These are phyloP conservation scores for Aureobasidium namibiae DNA, from an alignment of 2,329 filamentous ascomycete genomes.

Conservation along the genomic window DNA sequence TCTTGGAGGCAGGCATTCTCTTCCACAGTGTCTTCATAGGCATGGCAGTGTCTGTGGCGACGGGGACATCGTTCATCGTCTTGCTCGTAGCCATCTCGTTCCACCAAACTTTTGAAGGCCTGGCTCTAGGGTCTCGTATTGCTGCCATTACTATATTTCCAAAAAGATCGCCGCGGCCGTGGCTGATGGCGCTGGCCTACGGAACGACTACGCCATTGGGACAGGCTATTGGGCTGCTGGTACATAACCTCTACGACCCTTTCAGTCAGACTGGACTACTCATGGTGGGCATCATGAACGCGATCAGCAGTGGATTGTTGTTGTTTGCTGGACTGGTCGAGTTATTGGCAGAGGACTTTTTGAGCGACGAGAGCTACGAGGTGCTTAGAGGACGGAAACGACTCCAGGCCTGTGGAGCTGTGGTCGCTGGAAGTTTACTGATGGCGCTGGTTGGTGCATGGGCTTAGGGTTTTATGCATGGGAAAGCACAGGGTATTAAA, in stretches of 20 bases:
- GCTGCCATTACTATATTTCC: constrained; percentile 64
- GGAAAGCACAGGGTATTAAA: background rate
- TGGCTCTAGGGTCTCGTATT: constrained; percentile 63
- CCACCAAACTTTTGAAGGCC: constrained; percentile 63
- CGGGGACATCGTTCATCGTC: constrained; percentile 55
- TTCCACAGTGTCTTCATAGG: constrained; percentile 73
- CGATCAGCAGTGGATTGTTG: constrained; percentile 39
- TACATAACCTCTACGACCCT: constrained; percentile 45
- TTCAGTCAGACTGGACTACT: constrained; percentile 39
- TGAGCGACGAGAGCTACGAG: constrained; percentile 57
- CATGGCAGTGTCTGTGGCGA: constrained; percentile 63
- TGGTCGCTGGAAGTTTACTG: constrained; percentile 50
- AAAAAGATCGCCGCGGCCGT: constrained; percentile 64
- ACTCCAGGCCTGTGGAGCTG: constrained; percentile 53
- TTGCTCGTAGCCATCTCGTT: constrained; percentile 63
- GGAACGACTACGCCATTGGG: constrained; percentile 48
- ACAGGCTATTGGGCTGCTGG: constrained; percentile 41
- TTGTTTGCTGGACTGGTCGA: constrained; percentile 44
- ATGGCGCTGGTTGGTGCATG: constrained; percentile 63
- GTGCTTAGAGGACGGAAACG: constrained; percentile 49
- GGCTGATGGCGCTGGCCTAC: constrained; percentile 57
- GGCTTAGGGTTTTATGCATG: constrained; percentile 34
- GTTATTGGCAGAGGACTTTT: constrained; percentile 42
- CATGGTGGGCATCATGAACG: constrained; percentile 44
- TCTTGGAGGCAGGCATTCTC: constrained; percentile 69